Evolutionary conservation across 1,284 basidiomycete genomes (phyloP), one percentile per base, ranked within the genome.

Genomic region (Polyporus tsugae): DNA sequence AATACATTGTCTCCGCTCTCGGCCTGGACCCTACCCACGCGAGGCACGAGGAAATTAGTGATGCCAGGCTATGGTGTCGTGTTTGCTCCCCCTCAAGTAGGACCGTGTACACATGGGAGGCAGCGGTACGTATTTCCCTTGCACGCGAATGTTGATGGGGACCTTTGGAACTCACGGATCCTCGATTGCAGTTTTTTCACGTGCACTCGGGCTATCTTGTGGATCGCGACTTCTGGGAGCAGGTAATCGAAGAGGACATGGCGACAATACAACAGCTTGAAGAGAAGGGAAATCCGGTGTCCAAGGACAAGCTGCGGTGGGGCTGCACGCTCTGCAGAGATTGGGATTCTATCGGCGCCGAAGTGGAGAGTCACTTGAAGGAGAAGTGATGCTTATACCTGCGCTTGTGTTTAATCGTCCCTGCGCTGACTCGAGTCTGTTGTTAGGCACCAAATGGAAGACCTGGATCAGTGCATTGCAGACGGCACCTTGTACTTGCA

Each of bases 401-500:
- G 13, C 25, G 5, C 2, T 19, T 53, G 29, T 33, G 52, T 33
- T 17, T 13, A 33, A 33, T 9, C 13, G 2, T 6, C 25, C 29
- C 6, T 5, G 22, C 10, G 4, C 25, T 53, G 29, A 53, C 52
- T 17, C 15, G 6, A 53, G 25, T 15, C 15, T 6, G 52, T 33
- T 33, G 52, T 15, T 7, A 53, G 52, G 29, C 52, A 53, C 17
- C 52, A 53, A 53, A 33, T 53, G 25, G 29, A 53, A 33, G 52
- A 53, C 29, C 11, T 33, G 4, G 52, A 33, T 9, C 10, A 53
- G 29, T 33, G 52, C 52, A 33, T 53, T 5, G 29, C 33, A 13
- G 52, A 53, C 29, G 52, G 52, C 29, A 53, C 52, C 29, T 10
- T 53, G 29, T 53, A 53, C 29, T 33, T 17, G 52, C 52, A 53